Evolutionary conservation across 2,329 filamentous ascomycete genomes (phyloP).

Genomic region (Aspergillaceae sp.): DNA sequence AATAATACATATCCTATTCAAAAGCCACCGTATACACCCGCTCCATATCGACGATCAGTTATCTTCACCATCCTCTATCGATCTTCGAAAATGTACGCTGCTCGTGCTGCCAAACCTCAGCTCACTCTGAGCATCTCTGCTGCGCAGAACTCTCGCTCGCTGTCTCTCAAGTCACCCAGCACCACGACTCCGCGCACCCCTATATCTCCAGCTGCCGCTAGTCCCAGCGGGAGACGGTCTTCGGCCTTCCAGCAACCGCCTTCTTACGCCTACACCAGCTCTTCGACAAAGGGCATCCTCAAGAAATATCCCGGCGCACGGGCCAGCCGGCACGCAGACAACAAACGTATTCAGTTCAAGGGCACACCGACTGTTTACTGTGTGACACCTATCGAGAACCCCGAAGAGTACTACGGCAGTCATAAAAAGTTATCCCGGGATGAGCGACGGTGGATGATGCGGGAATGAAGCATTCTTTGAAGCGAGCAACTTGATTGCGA

Average conservation of each 20-base stretch:
- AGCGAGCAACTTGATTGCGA: too few species aligned
- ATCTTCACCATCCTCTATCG: slow-evolving; percentile 5
- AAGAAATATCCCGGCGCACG: slow-evolving; percentile 30
- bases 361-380: slow-evolving; percentile 38
- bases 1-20: slow-evolving; percentile 2
- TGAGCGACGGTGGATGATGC: slow-evolving; percentile 38
- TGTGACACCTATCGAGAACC: slow-evolving; percentile 41
- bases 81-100: slow-evolving; percentile 31
- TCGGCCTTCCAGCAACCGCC: slow-evolving; percentile 30
- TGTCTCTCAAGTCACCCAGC: slow-evolving; percentile 38
- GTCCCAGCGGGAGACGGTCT: slow-evolving; percentile 36
- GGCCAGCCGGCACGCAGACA: slow-evolving; percentile 6
- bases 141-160: slow-evolving; percentile 26
- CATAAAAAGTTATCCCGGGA: slow-evolving; percentile 39
- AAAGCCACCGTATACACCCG: neutral
- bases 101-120: slow-evolving; percentile 37
- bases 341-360: slow-evolving; percentile 37
- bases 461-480: slow-evolving; percentile 20
- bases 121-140: slow-evolving; percentile 39
- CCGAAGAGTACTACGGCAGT: slow-evolving; percentile 42
- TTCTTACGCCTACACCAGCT: slow-evolving; percentile 37
- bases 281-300: slow-evolving; percentile 40
- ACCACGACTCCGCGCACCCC: slow-evolving; percentile 32
- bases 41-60: slow-evolving; percentile 3
- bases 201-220: slow-evolving; percentile 29